Evolutionary conservation across 768 basidiomycete species (phyloP).

Genomic region (Termitomyces sp.): DNA sequence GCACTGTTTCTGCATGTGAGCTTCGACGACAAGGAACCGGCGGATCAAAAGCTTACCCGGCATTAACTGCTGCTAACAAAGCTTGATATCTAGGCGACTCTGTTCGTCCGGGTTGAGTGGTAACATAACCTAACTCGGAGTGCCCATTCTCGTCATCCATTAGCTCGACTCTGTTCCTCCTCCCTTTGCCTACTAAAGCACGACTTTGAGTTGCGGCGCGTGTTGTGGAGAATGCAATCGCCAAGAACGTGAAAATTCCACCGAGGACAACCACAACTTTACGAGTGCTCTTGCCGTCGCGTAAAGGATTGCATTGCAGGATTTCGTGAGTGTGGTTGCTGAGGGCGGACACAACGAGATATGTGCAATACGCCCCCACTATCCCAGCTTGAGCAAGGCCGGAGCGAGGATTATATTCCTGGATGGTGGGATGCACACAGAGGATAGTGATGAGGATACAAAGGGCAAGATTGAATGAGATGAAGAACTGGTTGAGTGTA

Average conservation of each 20-base stretch:
- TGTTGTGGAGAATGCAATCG: constrained; percentile 96
- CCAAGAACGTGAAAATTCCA: constrained; percentile 93
- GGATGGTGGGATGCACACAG: constrained; percentile 80
- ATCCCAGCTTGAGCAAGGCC: constrained; percentile 94
- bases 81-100: constrained; percentile 93
- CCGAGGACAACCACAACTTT: constrained; percentile 88
- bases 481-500: constrained; percentile 93
- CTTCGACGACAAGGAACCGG: not conserved
- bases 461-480: constrained; percentile 86
- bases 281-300: constrained; percentile 59
- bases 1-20: constrained; percentile 43
- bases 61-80: constrained; percentile 90
- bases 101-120: constrained; percentile 74
- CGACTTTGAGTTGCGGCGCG: constrained; percentile 94
- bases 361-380: constrained; percentile 98
- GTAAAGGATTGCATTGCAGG: constrained; percentile 82
- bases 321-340: constrained; percentile 81
- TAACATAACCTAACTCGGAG: constrained; percentile 73
- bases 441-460: constrained; percentile 75
- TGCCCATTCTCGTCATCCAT: constrained; percentile 47
- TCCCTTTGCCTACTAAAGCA: constrained; percentile 75
- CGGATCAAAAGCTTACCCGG: constrained; percentile 57
- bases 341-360: constrained; percentile 90
- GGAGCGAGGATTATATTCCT: constrained; percentile 90
- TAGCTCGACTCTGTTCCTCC: constrained; percentile 60